Evolutionary conservation across 768 basidiomycete species (phyloP).

Genomic region (Boletus reticulatus): DNA sequence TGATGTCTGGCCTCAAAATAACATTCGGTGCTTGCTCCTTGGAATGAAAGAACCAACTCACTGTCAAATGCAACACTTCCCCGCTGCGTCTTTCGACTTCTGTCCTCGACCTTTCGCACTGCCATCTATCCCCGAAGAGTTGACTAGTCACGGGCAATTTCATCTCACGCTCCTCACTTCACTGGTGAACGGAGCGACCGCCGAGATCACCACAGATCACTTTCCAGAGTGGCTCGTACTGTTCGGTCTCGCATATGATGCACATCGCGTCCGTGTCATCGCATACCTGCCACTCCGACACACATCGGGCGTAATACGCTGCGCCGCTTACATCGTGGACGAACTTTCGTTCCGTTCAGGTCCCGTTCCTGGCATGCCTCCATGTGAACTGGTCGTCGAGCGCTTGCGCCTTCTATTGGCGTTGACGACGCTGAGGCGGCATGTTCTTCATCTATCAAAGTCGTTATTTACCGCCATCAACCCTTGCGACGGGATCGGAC

Average conservation of each 20-base stretch:
- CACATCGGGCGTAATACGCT: constrained; percentile 5
- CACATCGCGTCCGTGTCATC: constrained; percentile 14
- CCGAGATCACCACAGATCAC: neutral
- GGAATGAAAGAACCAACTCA: constrained; percentile 11
- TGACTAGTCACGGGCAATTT: constrained; percentile 3
- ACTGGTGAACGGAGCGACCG: neutral
- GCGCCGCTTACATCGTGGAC: constrained; percentile 21
- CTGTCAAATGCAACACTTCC: neutral
- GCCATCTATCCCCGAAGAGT: constrained; percentile 12
- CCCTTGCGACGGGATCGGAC: neutral
- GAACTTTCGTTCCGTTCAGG: constrained; percentile 11
- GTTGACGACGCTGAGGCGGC: constrained; percentile 19
- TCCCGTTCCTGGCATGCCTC: neutral
- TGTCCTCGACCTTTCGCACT: neutral
- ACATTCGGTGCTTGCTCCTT: constrained; percentile 14
- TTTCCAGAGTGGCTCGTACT: constrained; percentile 28
- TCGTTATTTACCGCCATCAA: constrained; percentile 7
- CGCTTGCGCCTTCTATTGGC: constrained; percentile 21
- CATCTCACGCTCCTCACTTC: constrained; percentile 15
- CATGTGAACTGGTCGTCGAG: constrained; percentile 11
- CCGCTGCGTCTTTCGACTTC: neutral
- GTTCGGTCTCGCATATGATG: constrained; percentile 24
- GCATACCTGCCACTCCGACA: constrained; percentile 19
- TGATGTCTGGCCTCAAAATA: neutral
- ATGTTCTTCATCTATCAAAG: constrained; percentile 15